Evolutionary conservation across 2,329 filamentous ascomycete genomes (phyloP), one percentile per base, ranked within the genome.

Genomic region (Cadophora malorum): DNA sequence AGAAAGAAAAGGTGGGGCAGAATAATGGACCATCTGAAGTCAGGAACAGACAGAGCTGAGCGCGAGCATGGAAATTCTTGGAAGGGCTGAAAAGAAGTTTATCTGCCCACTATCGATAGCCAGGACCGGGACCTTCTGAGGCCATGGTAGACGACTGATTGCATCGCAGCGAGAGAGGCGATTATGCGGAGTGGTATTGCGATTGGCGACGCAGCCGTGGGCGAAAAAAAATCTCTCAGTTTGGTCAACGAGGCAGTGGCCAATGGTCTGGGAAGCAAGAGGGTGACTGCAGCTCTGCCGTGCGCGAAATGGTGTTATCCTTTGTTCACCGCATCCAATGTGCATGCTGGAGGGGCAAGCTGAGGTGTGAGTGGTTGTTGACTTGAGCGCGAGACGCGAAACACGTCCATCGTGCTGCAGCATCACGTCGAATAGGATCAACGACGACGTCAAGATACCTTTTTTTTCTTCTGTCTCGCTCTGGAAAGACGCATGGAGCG

Each of bases 291-390:
- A 59, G 33, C 16, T 64, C 56, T 59, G 63, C 55, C 63, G 67
- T 70, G 68, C 66, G 68, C 67, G n/a, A 62, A 31, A 66, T 62
- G 62, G 28, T 67, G 65, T 65, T 66, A 10, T 65, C 52, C 53
- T 70, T 60, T 65, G 52, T 65, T 64, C 63, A 60, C 21, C 14
- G 47, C 55, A 62, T 69, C 70, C 70, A 73, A 68, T 69, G 63
- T 66, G 67, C 67, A 67, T 72, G 41, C 64, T 59, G 68, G 71
- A 70, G 69, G 70, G 69, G 61, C 65, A 70, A 59, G 67, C 68
- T 50, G 69, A 66, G 33, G 53, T 69, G 58, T 75, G 68, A 76
- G 68, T 76, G 75, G 75, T 62, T 59, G 33, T 52, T 16, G 33
- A 69, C 53, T 67, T 71, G 72, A 58, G 55, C 55, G 55, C 55